A percentile compares a stretch with the other conserved stretches of the same genome.
phyloP scores from a whole-genome alignment of 441 rosid species.

The Lepidium campestre region DNA sequence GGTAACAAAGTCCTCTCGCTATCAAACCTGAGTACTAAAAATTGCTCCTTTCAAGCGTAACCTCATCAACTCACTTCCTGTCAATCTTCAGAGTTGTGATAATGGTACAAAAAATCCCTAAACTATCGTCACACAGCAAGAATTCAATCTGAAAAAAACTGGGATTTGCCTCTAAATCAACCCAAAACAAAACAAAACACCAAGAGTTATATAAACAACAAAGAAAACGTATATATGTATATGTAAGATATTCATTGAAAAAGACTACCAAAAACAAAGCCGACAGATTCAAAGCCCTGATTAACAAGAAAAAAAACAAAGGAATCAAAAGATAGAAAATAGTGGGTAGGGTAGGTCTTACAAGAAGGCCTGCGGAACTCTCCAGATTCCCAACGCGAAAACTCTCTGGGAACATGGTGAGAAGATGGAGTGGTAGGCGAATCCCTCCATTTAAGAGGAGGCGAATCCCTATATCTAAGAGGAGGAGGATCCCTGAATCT shows the following conservation, averaged over 20 bases:
- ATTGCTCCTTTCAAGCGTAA: neutral
- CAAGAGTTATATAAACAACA: neutral
- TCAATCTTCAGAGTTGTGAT: slow-evolving; percentile 4
- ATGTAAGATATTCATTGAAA: neutral
- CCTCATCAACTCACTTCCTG: neutral
- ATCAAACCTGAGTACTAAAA: neutral
- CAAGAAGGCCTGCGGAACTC: slow-evolving; percentile 85
- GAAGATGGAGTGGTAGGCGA: slow-evolving; percentile 37
- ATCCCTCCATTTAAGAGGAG: slow-evolving; percentile 75
- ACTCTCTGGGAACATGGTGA: slow-evolving; percentile 55
- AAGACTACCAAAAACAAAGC: neutral
- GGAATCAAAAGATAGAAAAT: neutral
- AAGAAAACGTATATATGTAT: neutral
- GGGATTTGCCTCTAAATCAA: neutral
- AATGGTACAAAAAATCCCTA: slow-evolving; percentile 1
- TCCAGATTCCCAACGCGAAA: slow-evolving; percentile 60
- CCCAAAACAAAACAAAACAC: neutral
- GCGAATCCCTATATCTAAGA: slow-evolving; percentile 75
- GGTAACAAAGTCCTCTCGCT: neutral
- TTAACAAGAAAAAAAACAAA: neutral
- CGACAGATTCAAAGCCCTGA: slow-evolving; percentile 10
- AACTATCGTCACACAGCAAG: neutral
- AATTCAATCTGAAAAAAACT: neutral
- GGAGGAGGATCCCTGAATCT: slow-evolving; percentile 74
- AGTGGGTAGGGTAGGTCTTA: slow-evolving; percentile 21